Evolutionary conservation across 1,139 yeast genomes (phyloP), one percentile per base, ranked within the genome.

Genomic region (Blastobotrys capitulatus): DNA sequence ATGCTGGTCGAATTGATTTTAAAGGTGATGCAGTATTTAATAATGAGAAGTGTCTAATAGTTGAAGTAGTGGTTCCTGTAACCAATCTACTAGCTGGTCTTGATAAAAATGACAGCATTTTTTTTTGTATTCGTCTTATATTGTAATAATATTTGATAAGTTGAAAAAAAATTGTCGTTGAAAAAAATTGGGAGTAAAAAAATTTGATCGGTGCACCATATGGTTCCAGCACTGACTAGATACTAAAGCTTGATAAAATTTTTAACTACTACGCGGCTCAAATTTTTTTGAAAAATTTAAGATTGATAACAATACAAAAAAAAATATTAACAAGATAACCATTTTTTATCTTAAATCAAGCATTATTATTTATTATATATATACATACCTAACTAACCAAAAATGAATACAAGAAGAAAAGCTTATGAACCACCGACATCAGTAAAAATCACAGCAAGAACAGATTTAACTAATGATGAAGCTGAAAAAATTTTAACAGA

Each of bases 401-500:
- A n/a, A 6, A 25, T 36, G 38, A 36, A 41, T 41, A 35, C 48
- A 19, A 3, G 32, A 38, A 45, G 59, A 46, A 46, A 49, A 32
- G 45, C 54, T 37, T 47, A 49, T 36, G 52, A 47, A 25, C 59
- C 54, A 40, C 61, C 62, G 29, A 57, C 68, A 26, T 57, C 66
- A 32, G 58, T 64, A 12, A 62, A 61, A 39, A 55, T 63, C 46
- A 54, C 56, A 9, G 48, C 57, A 18, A 50, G 57, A 9, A 47
- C 52, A 38, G 57, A 68, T 54, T 49, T 72, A 35, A 60, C 62
- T 26, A 59, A 60, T 44, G 64, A 57, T 50, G 70, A 57, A 41
- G 71, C 67, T 47, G 77, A 71, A 73, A 77, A 66, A 67, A 64
- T 48, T 60, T 68, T 54, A 67, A 73, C 54, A 65, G 74, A 43